Evolutionary conservation across 2,329 filamentous ascomycete species (phyloP).

Genomic region (Diaporthe longicolla): DNA sequence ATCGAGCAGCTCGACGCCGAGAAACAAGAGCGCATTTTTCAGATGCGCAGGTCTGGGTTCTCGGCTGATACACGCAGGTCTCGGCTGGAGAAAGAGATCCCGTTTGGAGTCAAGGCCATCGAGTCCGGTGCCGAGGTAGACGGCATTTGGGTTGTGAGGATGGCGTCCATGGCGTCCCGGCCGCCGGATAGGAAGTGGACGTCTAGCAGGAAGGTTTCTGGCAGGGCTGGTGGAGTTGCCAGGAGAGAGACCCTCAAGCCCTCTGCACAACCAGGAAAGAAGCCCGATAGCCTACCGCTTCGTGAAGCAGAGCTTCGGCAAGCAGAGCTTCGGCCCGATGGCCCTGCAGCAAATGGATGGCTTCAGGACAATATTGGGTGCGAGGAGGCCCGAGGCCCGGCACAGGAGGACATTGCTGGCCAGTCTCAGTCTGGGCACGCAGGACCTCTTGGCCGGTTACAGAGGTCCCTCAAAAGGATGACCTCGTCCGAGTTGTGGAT

Average conservation of each 20-base stretch:
- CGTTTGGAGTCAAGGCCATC: constrained; percentile 88
- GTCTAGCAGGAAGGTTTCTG: constrained; percentile 26
- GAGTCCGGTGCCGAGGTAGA: constrained; percentile 87
- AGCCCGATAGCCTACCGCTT: constrained; percentile 32
- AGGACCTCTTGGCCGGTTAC: constrained; percentile 38
- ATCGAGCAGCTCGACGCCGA: constrained; percentile 77
- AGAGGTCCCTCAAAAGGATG: constrained; percentile 39
- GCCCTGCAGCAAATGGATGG: not conserved
- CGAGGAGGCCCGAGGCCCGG: not conserved
- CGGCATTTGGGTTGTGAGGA: constrained; percentile 82
- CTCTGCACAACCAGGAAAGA: constrained; percentile 31
- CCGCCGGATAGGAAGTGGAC: constrained; percentile 40
- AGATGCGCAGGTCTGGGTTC: constrained; percentile 70
- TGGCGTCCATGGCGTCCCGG: constrained; percentile 55
- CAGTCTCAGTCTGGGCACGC: not conserved
- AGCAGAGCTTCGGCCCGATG: not conserved
- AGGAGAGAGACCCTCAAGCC: constrained; percentile 37
- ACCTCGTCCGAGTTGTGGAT: constrained; percentile 32
- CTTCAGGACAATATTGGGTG: not conserved
- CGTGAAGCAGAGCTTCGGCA: constrained; percentile 16
- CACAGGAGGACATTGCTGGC: not conserved
- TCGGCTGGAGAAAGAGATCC: constrained; percentile 69
- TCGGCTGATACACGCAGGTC: constrained; percentile 51
- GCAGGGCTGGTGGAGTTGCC: constrained; percentile 35
- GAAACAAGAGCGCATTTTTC: constrained; percentile 67